These are phyloP conservation scores for Casaregolazyma suthepensis DNA, from an alignment of 1,139 yeast genomes.

Conservation along the genomic window DNA sequence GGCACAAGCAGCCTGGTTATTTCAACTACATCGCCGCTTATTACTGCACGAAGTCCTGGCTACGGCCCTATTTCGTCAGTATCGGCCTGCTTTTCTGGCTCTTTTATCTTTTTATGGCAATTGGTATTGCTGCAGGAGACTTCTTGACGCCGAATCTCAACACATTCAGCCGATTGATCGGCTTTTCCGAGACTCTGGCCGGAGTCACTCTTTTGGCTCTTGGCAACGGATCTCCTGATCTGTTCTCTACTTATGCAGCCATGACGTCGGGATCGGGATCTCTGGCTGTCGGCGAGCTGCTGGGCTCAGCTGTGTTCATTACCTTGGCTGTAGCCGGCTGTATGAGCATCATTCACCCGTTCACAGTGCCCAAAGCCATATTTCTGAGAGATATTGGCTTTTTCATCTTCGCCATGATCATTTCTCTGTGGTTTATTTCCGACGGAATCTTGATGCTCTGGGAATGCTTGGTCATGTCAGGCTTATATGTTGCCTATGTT, in stretches of 20 bases:
- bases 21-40: slow-evolving; percentile 30
- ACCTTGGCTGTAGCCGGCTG: slow-evolving; percentile 68
- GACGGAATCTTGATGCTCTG: slow-evolving; percentile 42
- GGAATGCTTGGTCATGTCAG: slow-evolving; percentile 46
- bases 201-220: slow-evolving; percentile 85
- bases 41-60: slow-evolving; percentile 26
- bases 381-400: slow-evolving; percentile 54
- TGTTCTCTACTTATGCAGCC: slow-evolving; percentile 77
- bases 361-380: slow-evolving; percentile 45
- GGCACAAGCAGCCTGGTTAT: slow-evolving; percentile 26
- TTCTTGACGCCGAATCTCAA: slow-evolving; percentile 69
- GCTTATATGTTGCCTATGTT: slow-evolving; percentile 51
- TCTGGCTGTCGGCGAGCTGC: slow-evolving; percentile 78
- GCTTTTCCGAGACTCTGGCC: slow-evolving; percentile 70
- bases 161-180: slow-evolving; percentile 51
- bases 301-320: slow-evolving; percentile 83
- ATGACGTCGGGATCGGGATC: slow-evolving; percentile 61
- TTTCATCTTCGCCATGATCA: slow-evolving; percentile 42
- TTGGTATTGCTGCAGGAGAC: slow-evolving; percentile 72
- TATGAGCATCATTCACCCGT: slow-evolving; percentile 65
- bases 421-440: slow-evolving; percentile 39
- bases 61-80: slow-evolving; percentile 6
- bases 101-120: slow-evolving; percentile 46
- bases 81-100: slow-evolving; percentile 30
- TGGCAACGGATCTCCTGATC: slow-evolving; percentile 92